These are phyloP conservation scores for Hypoxylon sp. DNA, from an alignment of 2,329 filamentous ascomycete genomes.

Conservation along the genomic window DNA sequence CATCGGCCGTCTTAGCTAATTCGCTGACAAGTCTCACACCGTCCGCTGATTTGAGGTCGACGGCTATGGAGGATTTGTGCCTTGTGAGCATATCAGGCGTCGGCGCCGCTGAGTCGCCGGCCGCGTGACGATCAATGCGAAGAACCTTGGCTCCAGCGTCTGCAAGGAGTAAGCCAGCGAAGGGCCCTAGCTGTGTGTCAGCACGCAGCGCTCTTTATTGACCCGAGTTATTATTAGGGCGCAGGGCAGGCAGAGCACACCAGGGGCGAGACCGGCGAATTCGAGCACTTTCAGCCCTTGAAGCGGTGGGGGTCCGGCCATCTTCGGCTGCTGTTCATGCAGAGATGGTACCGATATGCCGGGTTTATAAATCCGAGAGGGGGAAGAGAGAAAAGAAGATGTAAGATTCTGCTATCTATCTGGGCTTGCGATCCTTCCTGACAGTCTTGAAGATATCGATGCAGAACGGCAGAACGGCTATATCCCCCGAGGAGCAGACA, in stretches of 20 bases:
- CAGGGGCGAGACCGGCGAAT: conserved; percentile 69
- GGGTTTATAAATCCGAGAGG: neutral
- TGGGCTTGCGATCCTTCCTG: too few relatives aligned
- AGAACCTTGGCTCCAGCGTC: conserved; percentile 90
- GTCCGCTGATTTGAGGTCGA: conserved; percentile 75
- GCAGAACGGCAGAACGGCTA: neutral
- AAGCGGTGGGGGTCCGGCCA: conserved; percentile 53
- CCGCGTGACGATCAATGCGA: conserved; percentile 74
- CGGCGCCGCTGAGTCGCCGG: conserved; percentile 47
- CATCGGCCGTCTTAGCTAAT: conserved; percentile 70
- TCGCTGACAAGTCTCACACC: conserved; percentile 72
- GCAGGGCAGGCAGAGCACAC: conserved; percentile 47
- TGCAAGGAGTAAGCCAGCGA: conserved; percentile 85
- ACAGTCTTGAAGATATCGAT: neutral
- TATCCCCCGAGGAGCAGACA: neutral
- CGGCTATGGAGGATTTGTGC: conserved; percentile 79
- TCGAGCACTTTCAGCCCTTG: conserved; percentile 65
- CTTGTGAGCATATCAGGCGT: conserved; percentile 78
- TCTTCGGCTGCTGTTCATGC: conserved; percentile 32
- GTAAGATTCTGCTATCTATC: neutral
- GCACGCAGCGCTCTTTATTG: neutral
- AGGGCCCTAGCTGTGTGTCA: conserved; percentile 68
- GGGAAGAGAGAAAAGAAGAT: neutral
- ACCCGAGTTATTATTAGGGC: neutral
- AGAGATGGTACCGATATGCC: neutral